Evolutionary conservation across 116 monocot genomes (phyloP), one percentile per base, ranked within the genome.

Genomic region (Iris pallida): DNA sequence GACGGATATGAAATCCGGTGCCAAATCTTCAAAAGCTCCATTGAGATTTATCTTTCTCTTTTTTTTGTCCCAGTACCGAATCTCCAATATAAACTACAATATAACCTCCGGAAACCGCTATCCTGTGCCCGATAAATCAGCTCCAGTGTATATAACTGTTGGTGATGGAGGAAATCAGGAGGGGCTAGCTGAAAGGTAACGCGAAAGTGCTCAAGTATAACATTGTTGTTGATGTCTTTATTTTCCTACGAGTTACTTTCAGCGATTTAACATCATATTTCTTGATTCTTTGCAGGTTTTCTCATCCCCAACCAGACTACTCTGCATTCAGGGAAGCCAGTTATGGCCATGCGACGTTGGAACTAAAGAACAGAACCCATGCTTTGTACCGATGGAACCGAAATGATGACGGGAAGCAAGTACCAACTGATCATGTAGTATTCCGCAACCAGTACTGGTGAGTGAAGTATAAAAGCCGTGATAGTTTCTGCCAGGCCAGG

Each of bases 91-190:
- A 43, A 82, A 90, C 58, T 94, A 94, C 79, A 87, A 90, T 59
- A 73, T 94, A 70, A 89, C 92, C 70, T 75, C 61, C 47, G 97
- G 92, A 56, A 66, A 62, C n/a, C 75, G 87, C 8, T 81, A 80
- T 76, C 97, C 97, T 5, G 64, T 85, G 16, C 90, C 89, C 20
- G 83, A 97, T 68, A 87, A 92, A 70, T 92, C 85, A 15, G 92
- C 92, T 72, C 97, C 97, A 12, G 92, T 97, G 19, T 97, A 92
- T 63, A 73, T 97, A 49, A 97, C 92, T 15, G 89, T 97, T 61
- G 97, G 97, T 16, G 97, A 97, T 78, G 97, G 97, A 57, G 97
- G 97, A 68, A 97, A 97, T 79, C 92, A 90, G 70, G 97, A 97
- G 85, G 97, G 62, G 83, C 90, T 54, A 74, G 69, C 55, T 53